Evolutionary conservation across 2,329 filamentous ascomycete species (phyloP).

Genomic region (Bipolaris gigantea): DNA sequence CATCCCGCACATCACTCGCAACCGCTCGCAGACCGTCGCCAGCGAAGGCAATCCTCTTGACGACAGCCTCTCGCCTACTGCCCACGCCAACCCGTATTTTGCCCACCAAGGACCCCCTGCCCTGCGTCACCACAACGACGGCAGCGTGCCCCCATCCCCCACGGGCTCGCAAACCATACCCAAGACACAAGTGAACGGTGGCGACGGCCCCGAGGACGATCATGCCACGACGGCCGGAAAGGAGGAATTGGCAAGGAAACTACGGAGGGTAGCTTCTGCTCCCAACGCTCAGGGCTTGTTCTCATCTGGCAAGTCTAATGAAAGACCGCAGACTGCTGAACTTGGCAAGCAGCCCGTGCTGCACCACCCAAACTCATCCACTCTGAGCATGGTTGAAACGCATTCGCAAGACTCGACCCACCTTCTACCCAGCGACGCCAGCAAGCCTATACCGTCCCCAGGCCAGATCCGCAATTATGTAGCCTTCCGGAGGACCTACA

Average conservation of each 20-base stretch:
- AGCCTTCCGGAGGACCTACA: slow-evolving; percentile 92
- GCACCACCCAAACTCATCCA: slow-evolving; percentile 57
- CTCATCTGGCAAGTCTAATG: slow-evolving; percentile 50
- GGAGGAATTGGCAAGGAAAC: slow-evolving; percentile 89
- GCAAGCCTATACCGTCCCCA: slow-evolving; percentile 64
- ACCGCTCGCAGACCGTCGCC: slow-evolving; percentile 85
- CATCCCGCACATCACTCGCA: slow-evolving; percentile 82
- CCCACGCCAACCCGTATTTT: slow-evolving; percentile 96
- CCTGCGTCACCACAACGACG: slow-evolving; percentile 91
- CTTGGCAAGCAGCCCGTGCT: slow-evolving; percentile 78
- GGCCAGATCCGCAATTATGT: slow-evolving; percentile 66
- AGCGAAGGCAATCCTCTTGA: slow-evolving; percentile 92
- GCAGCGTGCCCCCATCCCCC: slow-evolving; percentile 87
- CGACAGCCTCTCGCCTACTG: slow-evolving; percentile 86
- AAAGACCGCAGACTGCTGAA: slow-evolving; percentile 80
- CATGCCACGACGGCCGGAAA: slow-evolving; percentile 77
- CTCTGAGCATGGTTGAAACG: slow-evolving; percentile 58
- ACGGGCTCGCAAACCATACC: slow-evolving; percentile 79
- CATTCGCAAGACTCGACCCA: slow-evolving; percentile 32
- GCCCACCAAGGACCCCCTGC: slow-evolving; percentile 92
- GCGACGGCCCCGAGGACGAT: slow-evolving; percentile 64
- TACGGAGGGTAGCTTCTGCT: slow-evolving; percentile 91
- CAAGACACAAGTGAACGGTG: slow-evolving; percentile 64
- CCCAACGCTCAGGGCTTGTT: slow-evolving; percentile 97
- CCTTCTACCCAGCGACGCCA: slow-evolving; percentile 40